Percentiles rank a stretch among this genome's conserved stretches.
Evolutionary conservation across 2,329 filamentous ascomycete species (phyloP).

Genomic region (Teratosphaeria gauchensis): DNA sequence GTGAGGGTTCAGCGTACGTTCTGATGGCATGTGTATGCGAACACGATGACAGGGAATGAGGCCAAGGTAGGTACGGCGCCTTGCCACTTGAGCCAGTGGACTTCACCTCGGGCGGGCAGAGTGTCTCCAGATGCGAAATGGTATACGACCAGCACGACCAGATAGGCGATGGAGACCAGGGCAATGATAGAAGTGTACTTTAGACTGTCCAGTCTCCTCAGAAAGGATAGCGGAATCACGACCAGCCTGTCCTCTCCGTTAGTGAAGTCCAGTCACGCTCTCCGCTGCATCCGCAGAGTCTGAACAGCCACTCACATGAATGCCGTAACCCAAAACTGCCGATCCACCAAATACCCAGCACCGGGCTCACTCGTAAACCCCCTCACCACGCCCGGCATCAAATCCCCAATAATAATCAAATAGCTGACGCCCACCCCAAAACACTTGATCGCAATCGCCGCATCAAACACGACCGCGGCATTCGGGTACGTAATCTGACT

Average conservation of each 20-base stretch:
- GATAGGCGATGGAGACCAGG: slow-evolving; percentile 83
- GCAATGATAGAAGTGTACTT: slow-evolving; percentile 95
- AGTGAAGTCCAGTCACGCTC: neutral
- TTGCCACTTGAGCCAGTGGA: slow-evolving; percentile 69
- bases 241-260: slow-evolving; percentile 51
- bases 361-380: slow-evolving; percentile 59
- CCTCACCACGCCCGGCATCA: slow-evolving; percentile 88
- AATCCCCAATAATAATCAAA: slow-evolving; percentile 94
- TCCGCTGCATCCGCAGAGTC: neutral
- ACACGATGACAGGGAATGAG: slow-evolving; percentile 88
- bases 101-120: slow-evolving; percentile 59
- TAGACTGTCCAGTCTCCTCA: slow-evolving; percentile 82
- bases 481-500: slow-evolving; percentile 96
- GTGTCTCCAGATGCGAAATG: slow-evolving; percentile 77
- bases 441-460: slow-evolving; percentile 93
- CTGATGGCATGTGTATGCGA: slow-evolving; percentile 98
- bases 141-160: slow-evolving; percentile 86
- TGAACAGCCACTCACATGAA: slow-evolving; percentile 60
- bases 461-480: slow-evolving; percentile 88
- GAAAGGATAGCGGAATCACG: slow-evolving; percentile 87
- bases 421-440: slow-evolving; percentile 97
- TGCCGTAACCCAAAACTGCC: slow-evolving; percentile 94
- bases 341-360: slow-evolving; percentile 68
- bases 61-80: slow-evolving; percentile 70
- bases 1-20: slow-evolving; percentile 54